These are phyloP conservation scores for Myriosclerotinia curreyana DNA, from an alignment of 2,329 filamentous ascomycete genomes.

Conservation along the genomic window DNA sequence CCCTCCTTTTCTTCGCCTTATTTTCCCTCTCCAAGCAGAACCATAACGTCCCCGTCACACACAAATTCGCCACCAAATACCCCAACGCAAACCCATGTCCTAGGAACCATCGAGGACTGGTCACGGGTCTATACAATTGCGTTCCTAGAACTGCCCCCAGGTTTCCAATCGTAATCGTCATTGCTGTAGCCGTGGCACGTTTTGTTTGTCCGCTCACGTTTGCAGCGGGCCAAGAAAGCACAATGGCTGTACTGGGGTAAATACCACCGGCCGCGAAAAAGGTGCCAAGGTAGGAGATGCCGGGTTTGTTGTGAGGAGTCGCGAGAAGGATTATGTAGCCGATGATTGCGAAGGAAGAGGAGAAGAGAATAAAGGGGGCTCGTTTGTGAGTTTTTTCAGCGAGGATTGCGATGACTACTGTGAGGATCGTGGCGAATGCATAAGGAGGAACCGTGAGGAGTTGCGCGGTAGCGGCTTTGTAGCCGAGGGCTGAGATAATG, in stretches of 20 bases:
- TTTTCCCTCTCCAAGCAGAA: conserved; percentile 58
- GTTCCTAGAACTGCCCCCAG: conserved; percentile 66
- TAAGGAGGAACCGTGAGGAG: conserved; percentile 64
- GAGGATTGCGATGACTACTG: conserved; percentile 55
- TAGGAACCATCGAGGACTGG: conserved; percentile 60
- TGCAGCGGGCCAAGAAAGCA: conserved; percentile 67
- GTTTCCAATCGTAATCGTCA: conserved; percentile 72
- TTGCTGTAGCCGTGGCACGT: conserved; percentile 63
- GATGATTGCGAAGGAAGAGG: conserved; percentile 54
- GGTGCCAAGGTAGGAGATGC: conserved; percentile 58
- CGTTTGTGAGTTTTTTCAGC: conserved; percentile 58
- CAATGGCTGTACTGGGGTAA: conserved; percentile 61
- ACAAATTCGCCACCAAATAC: conserved; percentile 58
- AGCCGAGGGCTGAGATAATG: conserved; percentile 54
- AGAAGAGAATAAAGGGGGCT: conserved; percentile 61
- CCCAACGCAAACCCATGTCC: conserved; percentile 65
- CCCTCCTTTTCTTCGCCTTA: conserved; percentile 46
- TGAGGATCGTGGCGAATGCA: conserved; percentile 59
- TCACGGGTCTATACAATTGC: conserved; percentile 61
- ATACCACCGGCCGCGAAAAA: conserved; percentile 65
- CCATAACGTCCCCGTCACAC: conserved; percentile 53
- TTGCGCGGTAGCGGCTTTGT: conserved; percentile 52
- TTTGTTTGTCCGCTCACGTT: conserved; percentile 71
- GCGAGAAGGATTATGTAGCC: conserved; percentile 61
- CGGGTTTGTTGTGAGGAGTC: conserved; percentile 45